phyloP scores from a whole-genome alignment of 805 yeast genomes.

The Kodamaea leandrae region DNA sequence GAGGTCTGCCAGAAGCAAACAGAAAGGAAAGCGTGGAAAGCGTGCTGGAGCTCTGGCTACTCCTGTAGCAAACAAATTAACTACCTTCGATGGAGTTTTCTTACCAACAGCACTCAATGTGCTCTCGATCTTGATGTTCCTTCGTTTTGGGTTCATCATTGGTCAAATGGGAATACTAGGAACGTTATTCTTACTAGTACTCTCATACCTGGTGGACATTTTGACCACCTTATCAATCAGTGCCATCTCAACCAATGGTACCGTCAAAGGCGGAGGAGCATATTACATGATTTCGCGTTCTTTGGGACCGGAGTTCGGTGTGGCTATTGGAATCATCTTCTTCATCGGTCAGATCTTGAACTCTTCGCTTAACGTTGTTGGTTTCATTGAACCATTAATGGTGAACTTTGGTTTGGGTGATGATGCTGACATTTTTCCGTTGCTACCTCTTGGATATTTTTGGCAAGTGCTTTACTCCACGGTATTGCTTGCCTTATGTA shows the following conservation, averaged over 20 bases:
- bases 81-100: slow-evolving; percentile 86
- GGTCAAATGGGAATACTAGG: slow-evolving; percentile 94
- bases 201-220: slow-evolving; percentile 78
- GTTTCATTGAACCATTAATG: slow-evolving; percentile 86
- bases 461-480: slow-evolving; percentile 74
- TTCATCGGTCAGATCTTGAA: slow-evolving; percentile 93
- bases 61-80: slow-evolving; percentile 47
- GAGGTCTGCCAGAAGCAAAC: neutral
- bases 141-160: slow-evolving; percentile 90
- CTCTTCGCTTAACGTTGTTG: slow-evolving; percentile 90
- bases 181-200: slow-evolving; percentile 57
- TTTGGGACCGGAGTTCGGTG: slow-evolving; percentile 97
- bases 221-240: slow-evolving; percentile 87
- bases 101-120: slow-evolving; percentile 93
- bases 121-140: slow-evolving; percentile 88
- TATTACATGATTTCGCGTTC: slow-evolving; percentile 95
- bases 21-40: slow-evolving; percentile 3
- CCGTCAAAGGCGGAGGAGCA: slow-evolving; percentile 97
- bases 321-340: slow-evolving; percentile 92
- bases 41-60: neutral
- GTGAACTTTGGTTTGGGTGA: slow-evolving; percentile 65
- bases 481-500: slow-evolving; percentile 62
- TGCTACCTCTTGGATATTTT: slow-evolving; percentile 70
- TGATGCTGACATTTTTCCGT: slow-evolving; percentile 50
- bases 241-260: slow-evolving; percentile 96